phyloP scores from a whole-genome alignment of 257 asterid genomes.

The Oldenlandia corymbosa region DNA sequence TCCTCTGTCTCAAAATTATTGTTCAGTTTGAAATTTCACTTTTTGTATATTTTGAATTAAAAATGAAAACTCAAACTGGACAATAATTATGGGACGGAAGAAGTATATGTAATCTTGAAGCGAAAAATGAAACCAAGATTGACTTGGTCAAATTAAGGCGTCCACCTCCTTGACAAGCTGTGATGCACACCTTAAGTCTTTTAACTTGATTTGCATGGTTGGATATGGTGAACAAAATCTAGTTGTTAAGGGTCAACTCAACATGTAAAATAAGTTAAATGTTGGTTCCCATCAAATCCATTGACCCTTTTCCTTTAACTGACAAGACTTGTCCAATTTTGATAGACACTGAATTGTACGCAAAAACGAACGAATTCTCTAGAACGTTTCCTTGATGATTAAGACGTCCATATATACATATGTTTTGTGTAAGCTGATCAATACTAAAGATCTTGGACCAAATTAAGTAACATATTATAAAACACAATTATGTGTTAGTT shows the following conservation, averaged over 20 bases:
- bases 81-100: no score
- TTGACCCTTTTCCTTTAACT: slow-evolving; percentile 1
- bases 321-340: neutral
- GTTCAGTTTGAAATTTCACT: no score
- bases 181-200: no score
- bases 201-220: no score
- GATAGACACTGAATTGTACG: no score
- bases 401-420: neutral
- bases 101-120: no score
- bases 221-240: no score
- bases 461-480: slow-evolving; percentile 7
- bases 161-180: neutral
- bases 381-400: slow-evolving; percentile 1
- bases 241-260: neutral
- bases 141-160: no score
- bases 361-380: neutral
- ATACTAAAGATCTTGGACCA: no score
- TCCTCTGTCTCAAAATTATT: no score
- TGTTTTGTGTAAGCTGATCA: neutral
- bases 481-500: slow-evolving; percentile 18
- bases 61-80: no score
- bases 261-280: neutral
- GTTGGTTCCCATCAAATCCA: neutral
- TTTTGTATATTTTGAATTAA: no score
- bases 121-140: neutral